Evolutionary conservation across 345 rosid genomes (phyloP).

Genomic region (Gossypium mustelinum): DNA sequence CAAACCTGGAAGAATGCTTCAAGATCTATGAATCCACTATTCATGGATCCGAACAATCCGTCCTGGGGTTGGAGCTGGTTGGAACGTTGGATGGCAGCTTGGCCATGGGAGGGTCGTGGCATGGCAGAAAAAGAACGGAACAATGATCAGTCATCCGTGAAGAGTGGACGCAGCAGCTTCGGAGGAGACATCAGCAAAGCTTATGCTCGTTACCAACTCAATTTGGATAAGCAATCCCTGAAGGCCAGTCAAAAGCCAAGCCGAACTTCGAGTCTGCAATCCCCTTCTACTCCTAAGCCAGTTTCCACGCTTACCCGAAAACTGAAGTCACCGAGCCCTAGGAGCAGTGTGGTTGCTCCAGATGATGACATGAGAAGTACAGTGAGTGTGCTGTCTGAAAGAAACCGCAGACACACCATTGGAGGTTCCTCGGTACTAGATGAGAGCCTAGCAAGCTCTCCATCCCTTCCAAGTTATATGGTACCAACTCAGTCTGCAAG

Average conservation of each 20-base stretch:
- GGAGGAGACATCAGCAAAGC: slow-evolving; percentile 68
- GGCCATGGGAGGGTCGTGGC: slow-evolving; percentile 63
- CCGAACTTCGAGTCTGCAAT: slow-evolving; percentile 40
- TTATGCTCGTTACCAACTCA: slow-evolving; percentile 57
- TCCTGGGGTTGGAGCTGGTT: slow-evolving; percentile 99
- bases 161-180: slow-evolving; percentile 34
- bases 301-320: slow-evolving; percentile 46
- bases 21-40: slow-evolving; percentile 54
- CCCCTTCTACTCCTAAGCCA: slow-evolving; percentile 61
- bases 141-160: slow-evolving; percentile 47
- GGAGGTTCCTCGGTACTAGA: slow-evolving; percentile 58
- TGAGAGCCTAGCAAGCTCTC: slow-evolving; percentile 65
- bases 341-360: slow-evolving; percentile 31
- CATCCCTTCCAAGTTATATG: slow-evolving; percentile 83
- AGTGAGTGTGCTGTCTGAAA: slow-evolving; percentile 56
- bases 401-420: slow-evolving; percentile 65
- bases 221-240: slow-evolving; percentile 61
- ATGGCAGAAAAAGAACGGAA: slow-evolving; percentile 53
- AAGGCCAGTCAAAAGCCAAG: slow-evolving; percentile 53
- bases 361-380: slow-evolving; percentile 81
- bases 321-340: slow-evolving; percentile 54
- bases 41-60: slow-evolving; percentile 79
- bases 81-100: slow-evolving; percentile 96
- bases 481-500: slow-evolving; percentile 82
- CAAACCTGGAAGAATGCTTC: slow-evolving; percentile 81